phyloP scores from a whole-genome alignment of 148 eudicot genomes.

The Spergularia marina region DNA sequence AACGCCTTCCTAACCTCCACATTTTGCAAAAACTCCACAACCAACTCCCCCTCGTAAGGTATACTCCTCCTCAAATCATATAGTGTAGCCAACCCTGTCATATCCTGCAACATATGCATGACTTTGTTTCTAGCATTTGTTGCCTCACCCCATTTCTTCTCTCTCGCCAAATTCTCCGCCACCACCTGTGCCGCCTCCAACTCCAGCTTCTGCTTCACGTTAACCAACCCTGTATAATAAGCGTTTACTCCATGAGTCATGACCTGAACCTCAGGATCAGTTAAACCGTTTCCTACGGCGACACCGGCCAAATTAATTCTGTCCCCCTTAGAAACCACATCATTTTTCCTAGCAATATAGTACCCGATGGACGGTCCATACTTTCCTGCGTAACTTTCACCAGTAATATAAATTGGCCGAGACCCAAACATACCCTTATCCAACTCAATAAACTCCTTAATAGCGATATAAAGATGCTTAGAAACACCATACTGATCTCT shows the following conservation, averaged over 20 bases:
- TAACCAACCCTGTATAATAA: conserved; percentile 58
- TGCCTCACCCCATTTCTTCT: conserved; percentile 56
- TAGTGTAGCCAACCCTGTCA: conserved; percentile 85
- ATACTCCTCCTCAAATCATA: conserved; percentile 54
- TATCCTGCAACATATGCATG: conserved; percentile 33
- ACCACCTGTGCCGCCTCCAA: conserved; percentile 47
- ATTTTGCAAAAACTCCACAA: conserved; percentile 37
- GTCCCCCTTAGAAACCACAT: conserved; percentile 15
- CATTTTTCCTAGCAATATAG: conserved; percentile 53
- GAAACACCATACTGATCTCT: conserved; percentile 59
- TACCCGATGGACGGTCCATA: conserved; percentile 74
- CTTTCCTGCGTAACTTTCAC: conserved; percentile 93
- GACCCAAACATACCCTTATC: conserved; percentile 37
- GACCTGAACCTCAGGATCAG: conserved; percentile 70
- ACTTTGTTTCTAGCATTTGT: conserved; percentile 45
- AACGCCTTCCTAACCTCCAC: conserved; percentile 47
- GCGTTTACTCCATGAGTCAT: conserved; percentile 62
- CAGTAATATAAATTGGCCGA: conserved; percentile 71
- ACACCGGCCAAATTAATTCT: conserved; percentile 66
- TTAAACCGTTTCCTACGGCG: conserved; percentile 79
- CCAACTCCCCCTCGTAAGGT: conserved; percentile 47
- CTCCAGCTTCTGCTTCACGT: conserved; percentile 45
- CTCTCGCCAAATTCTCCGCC: conserved; percentile 31
- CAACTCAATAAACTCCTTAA: conserved; percentile 40
- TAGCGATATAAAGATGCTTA: conserved; percentile 58